Percentiles rank a stretch among this genome's conserved stretches.
These are phyloP conservation scores for Phaeosphaeria sp. DNA, from an alignment of 2,329 filamentous ascomycete species.

Conservation along the genomic window DNA sequence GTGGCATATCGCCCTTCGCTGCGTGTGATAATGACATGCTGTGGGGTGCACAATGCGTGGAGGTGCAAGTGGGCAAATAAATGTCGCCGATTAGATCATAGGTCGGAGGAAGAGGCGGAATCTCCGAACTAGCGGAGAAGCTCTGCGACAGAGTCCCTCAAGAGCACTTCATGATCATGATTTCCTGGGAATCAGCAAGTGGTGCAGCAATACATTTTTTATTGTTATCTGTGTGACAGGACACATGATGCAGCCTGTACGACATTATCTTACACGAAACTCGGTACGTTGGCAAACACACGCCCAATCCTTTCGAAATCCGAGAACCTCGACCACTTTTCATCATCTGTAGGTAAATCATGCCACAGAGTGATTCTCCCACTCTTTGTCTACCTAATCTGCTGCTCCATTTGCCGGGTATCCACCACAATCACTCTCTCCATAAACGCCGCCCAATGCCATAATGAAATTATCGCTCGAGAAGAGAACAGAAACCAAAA, in stretches of 20 bases:
- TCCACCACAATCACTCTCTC: constrained; percentile 5
- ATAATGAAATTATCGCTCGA: constrained; percentile 4
- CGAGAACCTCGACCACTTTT: background rate
- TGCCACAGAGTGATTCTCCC: background rate
- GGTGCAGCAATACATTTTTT: background rate
- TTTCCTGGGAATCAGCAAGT: background rate
- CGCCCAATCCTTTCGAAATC: background rate
- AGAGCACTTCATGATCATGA: background rate
- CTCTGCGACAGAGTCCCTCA: background rate
- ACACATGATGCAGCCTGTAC: background rate
- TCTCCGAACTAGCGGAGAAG: constrained; percentile 34
- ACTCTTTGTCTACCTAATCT: background rate
- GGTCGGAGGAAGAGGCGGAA: constrained; percentile 37
- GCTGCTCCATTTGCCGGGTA: constrained; percentile 1
- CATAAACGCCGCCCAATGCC: constrained; percentile 25
- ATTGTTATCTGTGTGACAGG: background rate
- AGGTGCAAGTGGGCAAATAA: constrained; percentile 38
- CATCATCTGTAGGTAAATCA: background rate
- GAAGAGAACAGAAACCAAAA: background rate
- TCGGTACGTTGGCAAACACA: background rate
- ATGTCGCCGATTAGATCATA: constrained; percentile 43
- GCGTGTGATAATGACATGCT: constrained; percentile 46
- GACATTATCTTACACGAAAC: too few relatives aligned
- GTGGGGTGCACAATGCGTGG: constrained; percentile 12
- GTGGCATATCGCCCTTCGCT: constrained; percentile 46